Percentiles rank a stretch among this genome's conserved stretches.
Evolutionary conservation across 1,284 basidiomycete genomes (phyloP).

Genomic region (Boletus semigastroideus): DNA sequence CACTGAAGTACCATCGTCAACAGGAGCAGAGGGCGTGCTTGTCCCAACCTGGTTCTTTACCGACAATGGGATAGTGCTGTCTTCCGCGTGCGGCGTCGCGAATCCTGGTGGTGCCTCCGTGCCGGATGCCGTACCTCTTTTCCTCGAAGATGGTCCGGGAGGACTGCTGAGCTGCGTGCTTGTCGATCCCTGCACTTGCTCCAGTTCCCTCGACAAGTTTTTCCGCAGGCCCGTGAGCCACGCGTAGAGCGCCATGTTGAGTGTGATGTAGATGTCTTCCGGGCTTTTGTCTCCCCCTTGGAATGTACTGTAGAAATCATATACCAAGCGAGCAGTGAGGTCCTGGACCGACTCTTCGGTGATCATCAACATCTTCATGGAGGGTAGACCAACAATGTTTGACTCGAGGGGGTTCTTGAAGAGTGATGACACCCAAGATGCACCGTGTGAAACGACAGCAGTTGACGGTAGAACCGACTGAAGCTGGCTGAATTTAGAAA

Average conservation of each 20-base stretch:
- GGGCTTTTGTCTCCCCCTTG: slow-evolving; percentile 51
- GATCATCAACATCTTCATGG: slow-evolving; percentile 76
- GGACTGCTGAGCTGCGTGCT: slow-evolving; percentile 40
- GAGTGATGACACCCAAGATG: slow-evolving; percentile 55
- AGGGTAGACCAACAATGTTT: slow-evolving; percentile 73
- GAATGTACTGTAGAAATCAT: slow-evolving; percentile 76
- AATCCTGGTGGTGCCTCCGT: slow-evolving; percentile 12
- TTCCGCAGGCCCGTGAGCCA: slow-evolving; percentile 77
- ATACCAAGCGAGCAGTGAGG: slow-evolving; percentile 45
- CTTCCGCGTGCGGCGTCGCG: slow-evolving; percentile 6
- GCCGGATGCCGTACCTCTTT: slow-evolving; percentile 15
- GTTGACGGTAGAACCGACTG: slow-evolving; percentile 45
- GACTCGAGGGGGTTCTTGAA: slow-evolving; percentile 61
- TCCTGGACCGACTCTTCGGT: slow-evolving; percentile 57
- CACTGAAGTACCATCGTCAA: slow-evolving; percentile 10
- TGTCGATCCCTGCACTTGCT: slow-evolving; percentile 60
- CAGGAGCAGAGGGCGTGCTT: not conserved
- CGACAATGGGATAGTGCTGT: not conserved
- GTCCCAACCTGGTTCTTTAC: slow-evolving; percentile 10
- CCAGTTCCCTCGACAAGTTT: slow-evolving; percentile 71
- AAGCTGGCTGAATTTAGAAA: slow-evolving; percentile 65
- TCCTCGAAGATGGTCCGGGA: slow-evolving; percentile 26
- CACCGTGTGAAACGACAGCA: slow-evolving; percentile 41
- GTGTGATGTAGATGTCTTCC: slow-evolving; percentile 77
- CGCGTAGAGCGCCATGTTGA: slow-evolving; percentile 77